Percentiles rank a stretch among this genome's conserved stretches.
Conservation (phyloP, 306 rosid species). For the Gleditsia sinensis region DNA sequence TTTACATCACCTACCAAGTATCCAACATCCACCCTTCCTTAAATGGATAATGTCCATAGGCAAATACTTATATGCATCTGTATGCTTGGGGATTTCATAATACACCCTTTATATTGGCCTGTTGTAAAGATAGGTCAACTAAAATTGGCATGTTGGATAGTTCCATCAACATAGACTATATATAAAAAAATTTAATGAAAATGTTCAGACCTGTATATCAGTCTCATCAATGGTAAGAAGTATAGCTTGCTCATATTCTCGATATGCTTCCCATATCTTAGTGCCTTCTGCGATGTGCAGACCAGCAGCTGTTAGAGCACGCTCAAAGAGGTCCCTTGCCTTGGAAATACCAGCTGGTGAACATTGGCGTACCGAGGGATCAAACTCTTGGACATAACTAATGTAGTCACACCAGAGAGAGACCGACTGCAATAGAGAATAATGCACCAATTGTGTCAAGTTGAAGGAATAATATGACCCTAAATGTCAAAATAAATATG, state of each 20-base stretch:
- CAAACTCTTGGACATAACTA: conserved; percentile 63
- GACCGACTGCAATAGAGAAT: conserved; percentile 64
- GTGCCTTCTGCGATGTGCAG: conserved; percentile 80
- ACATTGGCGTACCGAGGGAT: conserved; percentile 56
- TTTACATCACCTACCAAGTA: neutral
- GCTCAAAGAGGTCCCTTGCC: conserved; percentile 80
- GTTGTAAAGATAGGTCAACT: neutral
- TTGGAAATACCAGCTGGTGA: conserved; percentile 64
- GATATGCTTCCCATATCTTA: conserved; percentile 83
- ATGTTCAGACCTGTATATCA: conserved; percentile 61
- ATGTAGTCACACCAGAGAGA: conserved; percentile 83
- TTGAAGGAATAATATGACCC: neutral
- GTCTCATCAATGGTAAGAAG: conserved; percentile 52
- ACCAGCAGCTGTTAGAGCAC: conserved; percentile 85
- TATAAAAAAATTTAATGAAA: neutral
- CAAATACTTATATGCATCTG: neutral
- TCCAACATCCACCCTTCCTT: conserved; percentile 23
- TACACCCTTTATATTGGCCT: neutral
- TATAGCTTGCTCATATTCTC: conserved; percentile 73
- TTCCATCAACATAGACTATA: neutral
- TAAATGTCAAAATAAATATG: neutral
- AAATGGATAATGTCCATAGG: conserved; percentile 3
- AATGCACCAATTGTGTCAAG: conserved; percentile 29
- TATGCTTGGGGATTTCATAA: neutral
- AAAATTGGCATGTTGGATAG: neutral